Conservation (phyloP, 2,329 filamentous ascomycete species). For the Colletotrichum gigasporum region DNA sequence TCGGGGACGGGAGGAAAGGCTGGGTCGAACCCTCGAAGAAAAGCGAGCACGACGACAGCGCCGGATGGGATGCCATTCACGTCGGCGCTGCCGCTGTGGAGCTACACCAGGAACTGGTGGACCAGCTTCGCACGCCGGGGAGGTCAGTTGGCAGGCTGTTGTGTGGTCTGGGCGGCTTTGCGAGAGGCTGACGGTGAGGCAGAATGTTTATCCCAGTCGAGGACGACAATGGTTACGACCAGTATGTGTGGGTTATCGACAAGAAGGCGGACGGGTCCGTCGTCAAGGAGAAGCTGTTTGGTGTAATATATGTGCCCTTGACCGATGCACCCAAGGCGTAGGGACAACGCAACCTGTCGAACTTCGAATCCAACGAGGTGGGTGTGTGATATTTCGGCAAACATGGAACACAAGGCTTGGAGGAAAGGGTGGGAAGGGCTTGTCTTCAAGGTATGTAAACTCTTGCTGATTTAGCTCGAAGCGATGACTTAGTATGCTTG, state of each 20-base stretch:
- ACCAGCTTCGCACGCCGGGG: slow-evolving; percentile 83
- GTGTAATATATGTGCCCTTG: slow-evolving; percentile 80
- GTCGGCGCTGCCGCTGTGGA: slow-evolving; percentile 86
- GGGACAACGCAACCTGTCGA: no score
- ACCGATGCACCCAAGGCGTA: slow-evolving; percentile 69
- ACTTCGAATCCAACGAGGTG: no score
- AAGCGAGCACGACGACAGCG: slow-evolving; percentile 57
- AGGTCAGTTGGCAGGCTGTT: slow-evolving; percentile 50
- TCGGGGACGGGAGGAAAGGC: slow-evolving; percentile 78
- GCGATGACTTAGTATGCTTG: no score
- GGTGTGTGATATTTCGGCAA: no score
- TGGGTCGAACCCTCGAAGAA: slow-evolving; percentile 58
- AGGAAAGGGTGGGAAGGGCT: no score
- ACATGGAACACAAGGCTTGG: no score
- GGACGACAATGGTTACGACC: slow-evolving; percentile 54
- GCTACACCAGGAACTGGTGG: slow-evolving; percentile 76
- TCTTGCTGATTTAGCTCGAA: no score
- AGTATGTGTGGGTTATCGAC: slow-evolving; percentile 79
- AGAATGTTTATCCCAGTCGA: slow-evolving; percentile 83
- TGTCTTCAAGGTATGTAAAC: no score
- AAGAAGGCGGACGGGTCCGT: slow-evolving; percentile 74
- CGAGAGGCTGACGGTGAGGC: slow-evolving; percentile 31
- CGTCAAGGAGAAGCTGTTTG: slow-evolving; percentile 69
- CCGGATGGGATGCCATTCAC: slow-evolving; percentile 90
- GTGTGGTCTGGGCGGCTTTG: slow-evolving; percentile 9